Percentiles rank a stretch among this genome's conserved stretches.
These are phyloP conservation scores for Endogone sp. DNA, from an alignment of 192 early-diverging fungal species.

Conservation along the genomic window DNA sequence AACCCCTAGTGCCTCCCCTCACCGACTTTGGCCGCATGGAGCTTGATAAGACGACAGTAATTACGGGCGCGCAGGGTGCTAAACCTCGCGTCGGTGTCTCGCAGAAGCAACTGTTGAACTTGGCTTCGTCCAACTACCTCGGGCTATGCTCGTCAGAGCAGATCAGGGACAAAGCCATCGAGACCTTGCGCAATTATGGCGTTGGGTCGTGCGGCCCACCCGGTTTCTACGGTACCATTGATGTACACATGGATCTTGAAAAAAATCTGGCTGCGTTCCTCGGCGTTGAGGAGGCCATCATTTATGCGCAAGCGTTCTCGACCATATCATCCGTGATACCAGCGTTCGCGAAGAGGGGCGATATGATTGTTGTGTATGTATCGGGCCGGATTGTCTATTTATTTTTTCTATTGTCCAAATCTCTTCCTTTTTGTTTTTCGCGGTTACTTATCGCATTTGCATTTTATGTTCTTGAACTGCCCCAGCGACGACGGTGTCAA, in stretches of 20 bases:
- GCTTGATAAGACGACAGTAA: constrained; percentile 73
- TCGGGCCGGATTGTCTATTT: constrained; percentile 3
- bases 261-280: constrained; percentile 79
- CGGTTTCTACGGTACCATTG: constrained; percentile 92
- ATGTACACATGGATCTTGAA: constrained; percentile 95
- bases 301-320: constrained; percentile 95
- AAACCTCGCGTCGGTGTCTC: constrained; percentile 48
- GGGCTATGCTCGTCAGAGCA: constrained; percentile 71
- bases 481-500: constrained; percentile 82
- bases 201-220: constrained; percentile 95
- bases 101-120: constrained; percentile 67
- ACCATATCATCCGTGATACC: constrained; percentile 91
- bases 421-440: constrained; percentile 8
- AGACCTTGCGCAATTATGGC: constrained; percentile 87
- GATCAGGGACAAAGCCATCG: constrained; percentile 79
- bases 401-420: constrained; percentile 6
- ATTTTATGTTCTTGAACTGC: no score
- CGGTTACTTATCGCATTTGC: background rate
- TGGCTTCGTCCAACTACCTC: constrained; percentile 87
- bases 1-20: constrained; percentile 81
- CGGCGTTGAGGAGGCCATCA: constrained; percentile 79
- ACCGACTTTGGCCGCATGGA: constrained; percentile 67
- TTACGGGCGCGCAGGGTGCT: constrained; percentile 61
- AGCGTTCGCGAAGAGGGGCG: constrained; percentile 95
- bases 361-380: constrained; percentile 83